Conservation (phyloP, 805 yeast genomes). For the Lipomyces yamanashiensis region DNA sequence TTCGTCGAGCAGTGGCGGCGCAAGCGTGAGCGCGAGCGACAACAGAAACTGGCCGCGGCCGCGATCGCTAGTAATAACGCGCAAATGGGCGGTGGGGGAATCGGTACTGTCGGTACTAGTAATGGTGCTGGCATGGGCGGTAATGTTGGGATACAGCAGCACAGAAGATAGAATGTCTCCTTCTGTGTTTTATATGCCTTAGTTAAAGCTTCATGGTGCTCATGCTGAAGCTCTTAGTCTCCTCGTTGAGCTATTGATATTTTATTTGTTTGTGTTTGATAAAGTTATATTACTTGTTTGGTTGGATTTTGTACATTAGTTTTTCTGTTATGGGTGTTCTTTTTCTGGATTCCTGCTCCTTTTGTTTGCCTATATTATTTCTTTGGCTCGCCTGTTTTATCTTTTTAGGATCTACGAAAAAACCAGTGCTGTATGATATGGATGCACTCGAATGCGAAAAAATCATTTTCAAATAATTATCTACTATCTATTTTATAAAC, state of each 20-base stretch:
- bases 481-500: not conserved
- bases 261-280: not conserved
- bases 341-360: not conserved
- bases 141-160: not conserved
- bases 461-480: not conserved
- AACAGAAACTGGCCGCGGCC: constrained; percentile 14
- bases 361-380: not conserved
- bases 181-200: not conserved
- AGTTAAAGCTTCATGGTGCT: not conserved
- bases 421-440: not conserved
- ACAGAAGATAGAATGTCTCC: not conserved
- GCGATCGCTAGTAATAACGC: not conserved
- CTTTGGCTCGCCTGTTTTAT: not conserved
- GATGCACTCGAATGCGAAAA: not conserved
- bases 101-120: not conserved
- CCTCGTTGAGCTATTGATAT: not conserved
- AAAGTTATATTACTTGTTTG: not conserved
- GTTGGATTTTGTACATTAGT: not conserved
- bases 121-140: constrained; percentile 2
- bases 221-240: too few species aligned
- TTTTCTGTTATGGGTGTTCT: not conserved
- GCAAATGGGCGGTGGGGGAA: constrained; percentile 7
- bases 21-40: constrained; percentile 56
- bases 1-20: constrained; percentile 86
- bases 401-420: not conserved